Conservation (phyloP, 2,329 filamentous ascomycete species). For the Calonectria pauciramosa region DNA sequence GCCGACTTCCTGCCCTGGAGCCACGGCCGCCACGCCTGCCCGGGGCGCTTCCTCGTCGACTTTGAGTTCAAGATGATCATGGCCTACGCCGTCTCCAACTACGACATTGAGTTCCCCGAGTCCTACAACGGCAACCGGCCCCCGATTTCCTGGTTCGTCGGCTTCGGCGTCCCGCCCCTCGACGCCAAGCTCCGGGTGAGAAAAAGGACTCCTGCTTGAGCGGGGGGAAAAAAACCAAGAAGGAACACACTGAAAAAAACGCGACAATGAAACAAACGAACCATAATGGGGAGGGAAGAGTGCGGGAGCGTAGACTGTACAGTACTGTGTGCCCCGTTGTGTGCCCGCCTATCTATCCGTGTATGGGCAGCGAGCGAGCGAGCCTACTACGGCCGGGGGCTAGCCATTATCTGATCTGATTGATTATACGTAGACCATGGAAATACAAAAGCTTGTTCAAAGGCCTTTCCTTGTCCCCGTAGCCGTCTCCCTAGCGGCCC, state of each 20-base stretch:
- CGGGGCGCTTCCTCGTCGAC: constrained; percentile 48
- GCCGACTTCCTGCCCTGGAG: constrained; percentile 49
- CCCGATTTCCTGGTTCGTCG: constrained; percentile 8
- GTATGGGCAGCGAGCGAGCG: not conserved
- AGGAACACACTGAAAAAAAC: not conserved
- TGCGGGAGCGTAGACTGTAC: not conserved
- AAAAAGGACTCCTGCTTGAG: not conserved
- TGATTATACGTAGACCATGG: constrained; percentile 10
- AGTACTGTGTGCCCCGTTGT: not conserved
- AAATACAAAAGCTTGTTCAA: constrained; percentile 10
- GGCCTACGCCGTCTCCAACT: constrained; percentile 40
- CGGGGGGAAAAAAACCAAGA: not conserved
- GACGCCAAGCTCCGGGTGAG: not conserved
- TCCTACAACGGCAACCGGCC: not conserved
- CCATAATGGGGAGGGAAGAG: not conserved
- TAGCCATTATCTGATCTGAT: constrained; percentile 13
- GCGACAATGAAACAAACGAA: not conserved
- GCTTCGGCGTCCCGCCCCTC: not conserved
- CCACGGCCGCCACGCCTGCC: constrained; percentile 52
- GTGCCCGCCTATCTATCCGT: not conserved
- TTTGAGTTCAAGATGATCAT: constrained; percentile 52
- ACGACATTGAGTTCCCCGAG: constrained; percentile 38
- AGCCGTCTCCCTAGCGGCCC: not conserved
- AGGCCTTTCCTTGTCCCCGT: not conserved
- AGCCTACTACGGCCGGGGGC: not conserved